Evolutionary conservation across 2,329 filamentous ascomycete genomes (phyloP).

Genomic region (Phialophora macrospora): DNA sequence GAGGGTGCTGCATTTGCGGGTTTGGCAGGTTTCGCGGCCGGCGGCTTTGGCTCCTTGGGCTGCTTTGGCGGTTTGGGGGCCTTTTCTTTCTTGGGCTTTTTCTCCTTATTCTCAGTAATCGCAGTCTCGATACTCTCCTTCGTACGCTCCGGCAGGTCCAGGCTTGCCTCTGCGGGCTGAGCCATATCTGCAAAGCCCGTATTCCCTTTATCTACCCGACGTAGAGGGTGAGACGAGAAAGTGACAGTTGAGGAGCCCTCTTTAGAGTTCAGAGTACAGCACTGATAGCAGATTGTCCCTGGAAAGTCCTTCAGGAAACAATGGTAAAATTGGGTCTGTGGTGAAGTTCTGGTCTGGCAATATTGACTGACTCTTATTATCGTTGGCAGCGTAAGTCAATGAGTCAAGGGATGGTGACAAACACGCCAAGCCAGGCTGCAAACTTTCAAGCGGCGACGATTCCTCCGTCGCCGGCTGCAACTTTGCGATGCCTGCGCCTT

Average conservation of each 20-base stretch:
- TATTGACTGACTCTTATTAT: neutral
- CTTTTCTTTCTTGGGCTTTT: conserved; percentile 43
- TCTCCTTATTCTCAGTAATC: conserved; percentile 41
- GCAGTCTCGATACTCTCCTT: conserved; percentile 45
- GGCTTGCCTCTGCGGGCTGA: conserved; percentile 29
- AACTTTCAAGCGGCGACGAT: conserved; percentile 10
- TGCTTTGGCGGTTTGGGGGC: conserved; percentile 48
- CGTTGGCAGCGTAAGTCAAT: neutral
- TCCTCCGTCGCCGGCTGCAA: neutral
- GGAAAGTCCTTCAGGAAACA: neutral
- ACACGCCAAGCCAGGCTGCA: conserved; percentile 12
- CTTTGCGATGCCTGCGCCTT: conserved; percentile 3
- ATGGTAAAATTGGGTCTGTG: neutral
- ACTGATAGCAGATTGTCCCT: neutral
- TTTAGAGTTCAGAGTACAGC: neutral
- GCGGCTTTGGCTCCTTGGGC: conserved; percentile 42
- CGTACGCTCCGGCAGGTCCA: conserved; percentile 41
- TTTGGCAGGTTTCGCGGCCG: conserved; percentile 39
- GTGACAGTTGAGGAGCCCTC: neutral
- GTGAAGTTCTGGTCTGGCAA: neutral
- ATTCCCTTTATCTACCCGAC: neutral
- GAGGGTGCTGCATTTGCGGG: conserved; percentile 41
- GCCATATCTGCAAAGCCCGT: conserved; percentile 28
- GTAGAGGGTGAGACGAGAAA: conserved; percentile 19
- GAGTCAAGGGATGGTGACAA: conserved; percentile 7